Percentiles rank a stretch among this genome's conserved stretches.
These are phyloP conservation scores for Cephalotrichum gorgonifer DNA, from an alignment of 2,329 filamentous ascomycete genomes.

Conservation along the genomic window DNA sequence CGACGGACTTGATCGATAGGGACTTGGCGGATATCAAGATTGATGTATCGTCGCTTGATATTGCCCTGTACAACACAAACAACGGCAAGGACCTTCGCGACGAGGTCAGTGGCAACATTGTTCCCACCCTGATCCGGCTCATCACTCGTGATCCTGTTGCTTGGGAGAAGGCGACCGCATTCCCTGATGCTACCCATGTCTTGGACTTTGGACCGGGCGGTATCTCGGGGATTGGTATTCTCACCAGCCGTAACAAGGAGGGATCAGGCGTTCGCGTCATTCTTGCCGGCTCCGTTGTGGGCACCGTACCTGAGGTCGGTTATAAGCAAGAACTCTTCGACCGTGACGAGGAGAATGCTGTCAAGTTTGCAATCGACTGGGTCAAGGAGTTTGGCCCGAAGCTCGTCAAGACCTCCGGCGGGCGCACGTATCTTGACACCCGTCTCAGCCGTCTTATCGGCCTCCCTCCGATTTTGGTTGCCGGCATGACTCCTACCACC, in stretches of 20 bases:
- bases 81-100: slow-evolving; percentile 75
- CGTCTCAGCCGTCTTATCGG: slow-evolving; percentile 88
- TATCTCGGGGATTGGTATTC: slow-evolving; percentile 87
- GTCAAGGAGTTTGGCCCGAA: slow-evolving; percentile 94
- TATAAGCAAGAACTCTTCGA: slow-evolving; percentile 98
- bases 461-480: slow-evolving; percentile 78
- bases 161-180: slow-evolving; percentile 91
- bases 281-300: slow-evolving; percentile 84
- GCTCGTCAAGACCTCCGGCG: slow-evolving; percentile 78
- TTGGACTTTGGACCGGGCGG: slow-evolving; percentile 95
- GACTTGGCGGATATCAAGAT: slow-evolving; percentile 80
- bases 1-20: slow-evolving; percentile 71
- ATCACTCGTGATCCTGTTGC: slow-evolving; percentile 91
- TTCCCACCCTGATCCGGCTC: slow-evolving; percentile 78
- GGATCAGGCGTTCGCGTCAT: slow-evolving; percentile 96
- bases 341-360: slow-evolving; percentile 85
- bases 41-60: slow-evolving; percentile 60
- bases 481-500: slow-evolving; percentile 87
- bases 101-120: slow-evolving; percentile 63
- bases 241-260: slow-evolving; percentile 99
- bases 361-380: slow-evolving; percentile 95
- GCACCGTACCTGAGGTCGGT: slow-evolving; percentile 80
- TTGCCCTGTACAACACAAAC: slow-evolving; percentile 84
- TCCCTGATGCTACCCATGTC: slow-evolving; percentile 85
- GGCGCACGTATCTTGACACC: slow-evolving; percentile 87